Percentiles rank a stretch among this genome's conserved stretches.
These are phyloP conservation scores for Citrullus mucosospermus DNA, from an alignment of 306 rosid species.

Conservation along the genomic window DNA sequence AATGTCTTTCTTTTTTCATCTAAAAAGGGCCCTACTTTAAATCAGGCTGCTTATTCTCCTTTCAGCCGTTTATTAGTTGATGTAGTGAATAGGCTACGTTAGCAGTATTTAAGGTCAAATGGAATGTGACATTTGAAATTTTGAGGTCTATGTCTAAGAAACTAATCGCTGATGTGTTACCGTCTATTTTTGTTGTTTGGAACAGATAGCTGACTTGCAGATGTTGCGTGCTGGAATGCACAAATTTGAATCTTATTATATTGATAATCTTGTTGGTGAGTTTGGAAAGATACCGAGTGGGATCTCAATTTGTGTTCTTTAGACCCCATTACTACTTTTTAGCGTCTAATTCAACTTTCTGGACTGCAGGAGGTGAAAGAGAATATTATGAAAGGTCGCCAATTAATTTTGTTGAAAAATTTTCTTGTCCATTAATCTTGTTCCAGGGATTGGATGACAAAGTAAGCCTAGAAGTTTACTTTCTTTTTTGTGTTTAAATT, in stretches of 20 bases:
- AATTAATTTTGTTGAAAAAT: constrained; percentile 54
- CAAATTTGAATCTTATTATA: constrained; percentile 80
- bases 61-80: background rate
- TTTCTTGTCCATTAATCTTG: constrained; percentile 75
- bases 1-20: background rate
- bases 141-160: background rate
- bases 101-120: background rate
- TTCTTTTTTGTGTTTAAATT: no score
- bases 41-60: background rate
- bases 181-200: background rate
- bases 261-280: constrained; percentile 69
- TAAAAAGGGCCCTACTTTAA: background rate
- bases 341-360: constrained; percentile 7
- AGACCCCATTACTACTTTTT: background rate
- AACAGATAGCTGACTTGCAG: constrained; percentile 71
- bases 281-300: background rate
- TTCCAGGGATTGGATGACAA: constrained; percentile 95
- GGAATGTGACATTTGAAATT: background rate
- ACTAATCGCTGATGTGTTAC: background rate
- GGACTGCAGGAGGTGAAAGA: constrained; percentile 51
- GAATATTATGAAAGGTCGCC: constrained; percentile 65
- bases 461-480: constrained; percentile 20
- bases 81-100: background rate
- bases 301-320: background rate
- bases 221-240: constrained; percentile 60